These are phyloP conservation scores for Crataegus laevigata DNA, from an alignment of 306 rosid species.

Conservation along the genomic window DNA sequence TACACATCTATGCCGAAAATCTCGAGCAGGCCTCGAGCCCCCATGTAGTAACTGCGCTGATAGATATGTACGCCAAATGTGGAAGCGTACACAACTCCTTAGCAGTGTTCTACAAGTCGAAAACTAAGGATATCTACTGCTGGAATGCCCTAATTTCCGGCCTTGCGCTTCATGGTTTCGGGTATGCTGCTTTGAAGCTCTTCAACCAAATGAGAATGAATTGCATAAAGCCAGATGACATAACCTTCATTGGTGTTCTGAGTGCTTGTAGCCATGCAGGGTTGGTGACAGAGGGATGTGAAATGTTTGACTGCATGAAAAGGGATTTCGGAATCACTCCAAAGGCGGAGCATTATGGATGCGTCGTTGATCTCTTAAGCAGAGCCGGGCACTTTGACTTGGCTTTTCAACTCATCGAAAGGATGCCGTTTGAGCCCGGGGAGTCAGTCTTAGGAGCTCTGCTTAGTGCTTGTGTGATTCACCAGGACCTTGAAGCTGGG, in stretches of 20 bases:
- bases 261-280: constrained; percentile 34
- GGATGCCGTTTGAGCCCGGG: constrained; percentile 21
- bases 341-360: constrained; percentile 29
- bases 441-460: constrained; percentile 23
- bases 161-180: constrained; percentile 19
- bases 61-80: constrained; percentile 33
- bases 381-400: constrained; percentile 11
- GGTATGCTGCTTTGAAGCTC: constrained; percentile 13
- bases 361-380: constrained; percentile 29
- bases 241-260: constrained; percentile 25
- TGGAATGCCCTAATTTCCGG: constrained; percentile 30
- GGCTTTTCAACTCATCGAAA: constrained; percentile 6
- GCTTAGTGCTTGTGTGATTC: constrained; percentile 28
- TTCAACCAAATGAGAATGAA: constrained; percentile 13
- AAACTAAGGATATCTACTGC: constrained; percentile 17
- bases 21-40: constrained; percentile 9
- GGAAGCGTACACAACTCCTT: constrained; percentile 18
- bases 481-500: constrained; percentile 18
- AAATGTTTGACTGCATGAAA: constrained; percentile 14
- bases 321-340: constrained; percentile 8
- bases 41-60: constrained; percentile 20
- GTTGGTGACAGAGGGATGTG: constrained; percentile 19
- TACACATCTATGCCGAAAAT: constrained; percentile 11
- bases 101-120: constrained; percentile 19
- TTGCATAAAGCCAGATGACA: constrained; percentile 21